These are phyloP conservation scores for Delitschia confertaspora DNA, from an alignment of 495 filamentous ascomycete genomes.

Conservation along the genomic window DNA sequence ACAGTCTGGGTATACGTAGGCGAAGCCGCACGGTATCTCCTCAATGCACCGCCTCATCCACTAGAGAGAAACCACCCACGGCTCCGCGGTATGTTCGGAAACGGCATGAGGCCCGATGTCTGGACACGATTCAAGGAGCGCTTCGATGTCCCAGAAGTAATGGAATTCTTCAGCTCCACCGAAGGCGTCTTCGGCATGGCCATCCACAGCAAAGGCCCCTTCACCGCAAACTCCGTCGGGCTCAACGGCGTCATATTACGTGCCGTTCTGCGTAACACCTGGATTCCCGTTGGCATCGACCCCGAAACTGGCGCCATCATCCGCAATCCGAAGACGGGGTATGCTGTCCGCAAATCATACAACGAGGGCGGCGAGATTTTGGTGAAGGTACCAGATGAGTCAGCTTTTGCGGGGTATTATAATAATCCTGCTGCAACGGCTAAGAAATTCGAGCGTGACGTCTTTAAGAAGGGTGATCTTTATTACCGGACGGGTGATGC, in stretches of 20 bases:
- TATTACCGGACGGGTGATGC: constrained; percentile 71
- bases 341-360: constrained; percentile 52
- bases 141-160: constrained; percentile 27
- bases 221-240: constrained; percentile 53
- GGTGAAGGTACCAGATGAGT: constrained; percentile 49
- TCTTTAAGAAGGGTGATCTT: constrained; percentile 64
- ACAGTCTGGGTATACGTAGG: constrained; percentile 72
- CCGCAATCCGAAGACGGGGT: constrained; percentile 55
- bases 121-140: constrained; percentile 57
- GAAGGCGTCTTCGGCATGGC: constrained; percentile 31
- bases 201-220: constrained; percentile 39
- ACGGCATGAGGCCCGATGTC: constrained; percentile 67
- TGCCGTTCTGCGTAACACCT: constrained; percentile 40
- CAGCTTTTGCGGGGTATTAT: constrained; percentile 59
- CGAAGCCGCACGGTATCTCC: constrained; percentile 66
- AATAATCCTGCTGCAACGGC: constrained; percentile 53
- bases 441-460: constrained; percentile 60
- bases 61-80: constrained; percentile 52
- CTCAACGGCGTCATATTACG: constrained; percentile 58
- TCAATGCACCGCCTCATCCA: constrained; percentile 52
- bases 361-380: constrained; percentile 66
- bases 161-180: constrained; percentile 35
- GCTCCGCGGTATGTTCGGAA: constrained; percentile 61
- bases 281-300: constrained; percentile 59
- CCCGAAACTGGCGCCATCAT: constrained; percentile 54